Base-by-base conservation (phyloP, 331 rosid genomes). In the Arachis monticola region DNA sequence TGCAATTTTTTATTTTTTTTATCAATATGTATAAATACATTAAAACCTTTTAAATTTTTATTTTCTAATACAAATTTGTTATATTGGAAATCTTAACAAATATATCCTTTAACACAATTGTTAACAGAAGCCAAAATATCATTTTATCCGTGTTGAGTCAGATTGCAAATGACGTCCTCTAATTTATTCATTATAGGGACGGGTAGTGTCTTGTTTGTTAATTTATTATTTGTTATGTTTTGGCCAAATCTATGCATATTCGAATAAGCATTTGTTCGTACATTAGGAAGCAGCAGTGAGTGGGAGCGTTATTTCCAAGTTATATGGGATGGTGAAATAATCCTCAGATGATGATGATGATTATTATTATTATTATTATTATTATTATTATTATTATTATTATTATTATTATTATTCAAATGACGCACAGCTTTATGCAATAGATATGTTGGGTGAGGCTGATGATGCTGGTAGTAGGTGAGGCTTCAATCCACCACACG, bases 291-390 rank as follows among this genome's bases (percentile, higher is more conserved):
- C 91, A 91, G 60, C 55, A 48, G 70, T 68, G 70, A 68, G 85
- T 86, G 89, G 75, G 75, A 45, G 87, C 91, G 84, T 85, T 89
- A 85, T 87, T 85, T 87, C 89, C 85, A 84, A 88, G 85, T 76
- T 80, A 66, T 51, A 74, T 79, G 86, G 85, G 89, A 75, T 68
- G 64, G 74, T 62, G 83, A 17, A 17, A 17, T 56, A 82, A 81
- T 69, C 60, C 64, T 80, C 77, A 31, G 10, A 65, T 70, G 78
- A 17, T 17, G 22, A 17, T 17, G 22, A 17, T 17, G 22, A 17
- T 17, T 17, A 17, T 17, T 17, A 17, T 17, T 17, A 17, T 17
- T 17, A 17, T 17, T 17, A 17, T 17, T 17, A 17, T 17, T 17
- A 17, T 17, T 17, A 17, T 17, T 17, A 17, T 17, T 17, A 17